phyloP scores from a whole-genome alignment of 1,284 basidiomycete species.

The Naganishia cerealis region DNA sequence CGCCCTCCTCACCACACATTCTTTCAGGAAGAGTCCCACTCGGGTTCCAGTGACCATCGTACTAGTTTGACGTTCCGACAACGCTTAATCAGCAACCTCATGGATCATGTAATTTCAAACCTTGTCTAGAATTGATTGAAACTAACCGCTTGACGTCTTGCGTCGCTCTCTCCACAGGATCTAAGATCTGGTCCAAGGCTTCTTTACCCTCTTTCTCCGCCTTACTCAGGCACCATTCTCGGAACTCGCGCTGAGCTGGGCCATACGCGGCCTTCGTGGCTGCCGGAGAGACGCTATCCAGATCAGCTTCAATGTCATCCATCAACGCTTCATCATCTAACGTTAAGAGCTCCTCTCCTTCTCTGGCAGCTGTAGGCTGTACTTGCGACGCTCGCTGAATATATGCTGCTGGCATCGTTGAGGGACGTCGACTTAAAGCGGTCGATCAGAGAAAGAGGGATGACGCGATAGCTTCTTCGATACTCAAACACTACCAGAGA shows the following conservation, averaged over 20 bases:
- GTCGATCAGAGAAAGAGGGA: no score
- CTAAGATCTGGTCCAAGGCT: conserved; percentile 3
- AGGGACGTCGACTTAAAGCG: no score
- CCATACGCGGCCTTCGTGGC: conserved; percentile 14
- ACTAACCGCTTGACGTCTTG: conserved; percentile 12
- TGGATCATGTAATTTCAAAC: no score
- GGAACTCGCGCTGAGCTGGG: conserved; percentile 5
- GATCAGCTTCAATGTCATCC: conserved; percentile 11
- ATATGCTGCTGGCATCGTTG: conserved; percentile 4
- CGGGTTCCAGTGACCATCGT: conserved; percentile 8
- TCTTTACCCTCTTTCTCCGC: conserved; percentile 2
- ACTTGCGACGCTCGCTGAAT: conserved; percentile 18
- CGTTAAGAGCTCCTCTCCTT: conserved; percentile 3
- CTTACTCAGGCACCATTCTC: conserved; percentile 4
- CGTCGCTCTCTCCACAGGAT: neutral
- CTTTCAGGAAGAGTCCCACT: conserved; percentile 8
- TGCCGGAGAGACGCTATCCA: conserved; percentile 9
- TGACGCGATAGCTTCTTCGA: no score
- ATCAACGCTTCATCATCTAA: conserved; percentile 15
- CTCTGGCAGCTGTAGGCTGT: neutral
- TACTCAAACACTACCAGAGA: no score
- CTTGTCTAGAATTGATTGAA: no score
- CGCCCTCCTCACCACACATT: conserved; percentile 7
- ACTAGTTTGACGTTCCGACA: no score
- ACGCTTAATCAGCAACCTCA: no score